Evolutionary conservation across 306 rosid species (phyloP).

Genomic region (Vigna unguiculata): DNA sequence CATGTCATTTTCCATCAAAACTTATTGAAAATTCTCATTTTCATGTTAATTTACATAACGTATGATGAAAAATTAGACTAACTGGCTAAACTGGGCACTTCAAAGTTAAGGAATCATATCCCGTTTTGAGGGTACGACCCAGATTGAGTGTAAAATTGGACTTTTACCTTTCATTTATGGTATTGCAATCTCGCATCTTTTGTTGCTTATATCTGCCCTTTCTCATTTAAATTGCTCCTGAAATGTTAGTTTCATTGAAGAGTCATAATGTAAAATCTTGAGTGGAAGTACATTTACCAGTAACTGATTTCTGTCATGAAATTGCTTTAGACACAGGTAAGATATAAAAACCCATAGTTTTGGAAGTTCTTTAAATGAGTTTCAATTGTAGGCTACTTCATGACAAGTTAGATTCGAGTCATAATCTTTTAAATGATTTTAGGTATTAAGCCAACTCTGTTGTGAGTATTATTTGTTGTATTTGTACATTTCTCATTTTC

Average conservation of each 20-base stretch:
- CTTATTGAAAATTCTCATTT: not conserved
- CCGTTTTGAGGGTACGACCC: not conserved
- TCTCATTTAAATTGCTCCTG: not conserved
- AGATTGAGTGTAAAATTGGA: not conserved
- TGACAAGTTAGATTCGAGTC: too few relatives aligned
- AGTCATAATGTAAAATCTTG: not conserved
- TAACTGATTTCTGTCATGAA: conserved; percentile 10
- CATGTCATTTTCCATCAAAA: not conserved
- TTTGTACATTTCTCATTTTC: conserved; percentile 8
- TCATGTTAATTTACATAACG: not conserved
- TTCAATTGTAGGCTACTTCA: not conserved
- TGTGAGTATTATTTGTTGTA: conserved; percentile 10
- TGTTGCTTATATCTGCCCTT: not conserved
- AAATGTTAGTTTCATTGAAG: not conserved
- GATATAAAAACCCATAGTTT: not conserved
- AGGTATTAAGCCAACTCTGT: not conserved
- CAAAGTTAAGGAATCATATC: not conserved
- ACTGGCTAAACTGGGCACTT: too few relatives aligned
- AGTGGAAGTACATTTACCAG: not conserved
- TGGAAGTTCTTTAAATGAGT: conserved; percentile 4
- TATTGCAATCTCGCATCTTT: conserved; percentile 1
- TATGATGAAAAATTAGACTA: not conserved
- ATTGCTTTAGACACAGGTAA: conserved; percentile 7
- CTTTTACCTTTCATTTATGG: not conserved
- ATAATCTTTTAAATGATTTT: too few relatives aligned